These are phyloP conservation scores for Rhodotorula sp. DNA, from an alignment of 1,284 basidiomycete species.

Conservation along the genomic window DNA sequence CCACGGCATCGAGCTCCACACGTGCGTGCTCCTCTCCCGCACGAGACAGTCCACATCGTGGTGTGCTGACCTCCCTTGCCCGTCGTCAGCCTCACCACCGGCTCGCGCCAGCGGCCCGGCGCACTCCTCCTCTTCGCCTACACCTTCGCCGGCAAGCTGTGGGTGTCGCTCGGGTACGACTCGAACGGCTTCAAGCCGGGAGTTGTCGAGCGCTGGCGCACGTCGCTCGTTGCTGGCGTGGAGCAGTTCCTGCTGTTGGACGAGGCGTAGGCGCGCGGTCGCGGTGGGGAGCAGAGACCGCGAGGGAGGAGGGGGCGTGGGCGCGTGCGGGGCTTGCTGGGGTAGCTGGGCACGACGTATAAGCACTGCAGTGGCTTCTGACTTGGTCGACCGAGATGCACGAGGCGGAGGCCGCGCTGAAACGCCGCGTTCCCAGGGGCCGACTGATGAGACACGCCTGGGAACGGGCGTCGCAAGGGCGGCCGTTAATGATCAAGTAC, in stretches of 20 bases:
- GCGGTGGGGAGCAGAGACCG: neutral
- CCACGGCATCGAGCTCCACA: constrained; percentile 60
- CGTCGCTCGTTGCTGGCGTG: constrained; percentile 58
- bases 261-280: neutral
- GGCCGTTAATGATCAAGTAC: too few species aligned
- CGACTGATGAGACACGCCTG: too few species aligned
- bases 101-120: constrained; percentile 69
- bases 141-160: constrained; percentile 63
- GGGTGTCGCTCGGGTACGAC: constrained; percentile 74
- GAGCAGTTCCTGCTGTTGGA: constrained; percentile 56
- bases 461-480: too few species aligned
- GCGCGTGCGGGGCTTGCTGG: too few species aligned
- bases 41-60: neutral
- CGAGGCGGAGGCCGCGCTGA: too few species aligned
- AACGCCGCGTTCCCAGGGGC: too few species aligned
- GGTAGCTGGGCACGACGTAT: too few species aligned
- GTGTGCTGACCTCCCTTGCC: neutral
- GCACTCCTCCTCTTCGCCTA: constrained; percentile 74
- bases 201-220: constrained; percentile 56
- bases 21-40: constrained; percentile 38
- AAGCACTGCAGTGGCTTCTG: too few species aligned
- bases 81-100: constrained; percentile 62
- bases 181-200: constrained; percentile 66
- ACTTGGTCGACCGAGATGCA: too few species aligned
- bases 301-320: neutral